Evolutionary conservation across 129 eudicot genomes (phyloP).

Genomic region (Solidago caesia): DNA sequence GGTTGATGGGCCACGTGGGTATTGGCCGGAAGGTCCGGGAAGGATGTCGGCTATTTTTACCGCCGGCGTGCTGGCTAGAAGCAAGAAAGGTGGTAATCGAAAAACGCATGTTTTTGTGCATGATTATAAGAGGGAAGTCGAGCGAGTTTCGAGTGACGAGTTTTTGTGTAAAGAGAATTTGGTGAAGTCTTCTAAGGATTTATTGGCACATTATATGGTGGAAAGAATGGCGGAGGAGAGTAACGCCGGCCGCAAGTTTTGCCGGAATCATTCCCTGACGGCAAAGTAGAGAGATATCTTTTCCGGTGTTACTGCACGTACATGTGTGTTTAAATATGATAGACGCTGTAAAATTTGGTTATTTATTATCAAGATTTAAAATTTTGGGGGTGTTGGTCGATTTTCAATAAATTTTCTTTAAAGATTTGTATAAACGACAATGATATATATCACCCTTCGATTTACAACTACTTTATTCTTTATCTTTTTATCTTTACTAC

Average conservation of each 20-base stretch:
- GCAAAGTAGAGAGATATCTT: slow-evolving; percentile 12
- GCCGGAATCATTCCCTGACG: slow-evolving; percentile 40
- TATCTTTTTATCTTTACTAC: too few species aligned
- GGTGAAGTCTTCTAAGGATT: slow-evolving; percentile 71
- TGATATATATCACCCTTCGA: too few species aligned
- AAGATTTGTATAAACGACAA: slow-evolving; percentile 3
- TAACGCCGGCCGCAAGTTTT: slow-evolving; percentile 43
- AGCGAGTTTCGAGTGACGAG: slow-evolving; percentile 80
- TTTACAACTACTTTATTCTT: too few species aligned
- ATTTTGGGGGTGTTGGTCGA: slow-evolving; percentile 34
- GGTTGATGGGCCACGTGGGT: slow-evolving; percentile 95
- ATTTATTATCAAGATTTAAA: slow-evolving; percentile 36
- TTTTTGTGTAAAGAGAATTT: slow-evolving; percentile 87
- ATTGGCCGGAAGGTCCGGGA: slow-evolving; percentile 97
- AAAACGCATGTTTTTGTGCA: slow-evolving; percentile 93
- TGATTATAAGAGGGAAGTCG: slow-evolving; percentile 71
- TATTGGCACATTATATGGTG: slow-evolving; percentile 78
- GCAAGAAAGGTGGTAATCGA: slow-evolving; percentile 68
- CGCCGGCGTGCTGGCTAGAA: slow-evolving; percentile 86
- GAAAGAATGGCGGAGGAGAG: slow-evolving; percentile 64
- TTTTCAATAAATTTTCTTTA: slow-evolving; percentile 20
- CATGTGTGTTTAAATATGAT: slow-evolving; percentile 4
- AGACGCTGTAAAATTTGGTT: slow-evolving; percentile 33
- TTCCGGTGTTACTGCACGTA: not conserved
- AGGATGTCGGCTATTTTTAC: slow-evolving; percentile 94